These are phyloP conservation scores for Yarrowia osloensis DNA, from an alignment of 805 yeast genomes.

Conservation along the genomic window DNA sequence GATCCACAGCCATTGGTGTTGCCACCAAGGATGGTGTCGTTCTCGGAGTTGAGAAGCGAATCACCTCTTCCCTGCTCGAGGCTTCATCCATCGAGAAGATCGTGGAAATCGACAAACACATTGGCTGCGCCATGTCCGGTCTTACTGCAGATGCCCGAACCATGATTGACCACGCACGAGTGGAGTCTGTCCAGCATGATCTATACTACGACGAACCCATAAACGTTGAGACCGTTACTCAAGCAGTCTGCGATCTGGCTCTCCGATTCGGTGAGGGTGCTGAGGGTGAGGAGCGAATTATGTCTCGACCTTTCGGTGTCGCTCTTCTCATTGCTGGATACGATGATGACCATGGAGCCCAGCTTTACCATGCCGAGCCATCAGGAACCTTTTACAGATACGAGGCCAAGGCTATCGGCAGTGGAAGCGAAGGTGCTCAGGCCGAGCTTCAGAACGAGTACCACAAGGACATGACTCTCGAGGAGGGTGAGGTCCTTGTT, in stretches of 20 bases:
- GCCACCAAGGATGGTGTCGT: constrained; percentile 94
- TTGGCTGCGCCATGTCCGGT: constrained; percentile 99
- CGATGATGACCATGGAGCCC: constrained; percentile 89
- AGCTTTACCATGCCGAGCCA: constrained; percentile 96
- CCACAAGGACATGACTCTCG: constrained; percentile 80
- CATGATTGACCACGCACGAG: constrained; percentile 98
- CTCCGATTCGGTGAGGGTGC: constrained; percentile 97
- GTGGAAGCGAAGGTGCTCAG: constrained; percentile 99
- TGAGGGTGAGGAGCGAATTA: constrained; percentile 86
- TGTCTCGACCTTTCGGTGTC: constrained; percentile 99
- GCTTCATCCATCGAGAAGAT: constrained; percentile 93
- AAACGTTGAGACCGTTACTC: constrained; percentile 90
- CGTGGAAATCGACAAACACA: constrained; percentile 88
- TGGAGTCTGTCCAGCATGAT: constrained; percentile 75
- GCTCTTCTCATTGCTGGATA: constrained; percentile 94
- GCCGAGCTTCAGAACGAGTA: constrained; percentile 96
- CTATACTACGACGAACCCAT: constrained; percentile 90
- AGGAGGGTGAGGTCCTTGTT: constrained; percentile 89
- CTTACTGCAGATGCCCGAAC: constrained; percentile 98
- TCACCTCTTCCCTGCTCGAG: constrained; percentile 88
- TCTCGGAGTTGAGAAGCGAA: constrained; percentile 95
- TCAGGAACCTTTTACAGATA: constrained; percentile 97
- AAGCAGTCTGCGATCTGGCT: constrained; percentile 95
- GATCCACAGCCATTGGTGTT: constrained; percentile 98
- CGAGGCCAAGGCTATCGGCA: constrained; percentile 98